These are phyloP conservation scores for Marchantia paleacea DNA, from an alignment of 225 moss, liverwort and hornwort genomes.

Conservation along the genomic window DNA sequence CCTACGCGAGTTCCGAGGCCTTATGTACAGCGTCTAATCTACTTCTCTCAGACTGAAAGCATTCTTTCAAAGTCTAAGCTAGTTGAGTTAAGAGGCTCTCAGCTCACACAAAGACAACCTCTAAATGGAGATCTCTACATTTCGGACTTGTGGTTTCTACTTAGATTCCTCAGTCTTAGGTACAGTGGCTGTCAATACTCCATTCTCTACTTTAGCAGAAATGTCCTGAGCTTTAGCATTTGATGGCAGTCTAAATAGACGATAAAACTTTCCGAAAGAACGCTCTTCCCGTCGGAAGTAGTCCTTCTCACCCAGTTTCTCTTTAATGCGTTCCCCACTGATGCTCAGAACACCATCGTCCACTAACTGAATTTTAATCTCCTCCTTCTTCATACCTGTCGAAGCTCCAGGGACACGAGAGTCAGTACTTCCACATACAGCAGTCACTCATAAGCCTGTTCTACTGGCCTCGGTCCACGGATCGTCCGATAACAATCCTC, in stretches of 20 bases:
- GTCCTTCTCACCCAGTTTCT: constrained; percentile 2
- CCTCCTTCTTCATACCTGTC: constrained; percentile 29
- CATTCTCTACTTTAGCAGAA: constrained; percentile 43
- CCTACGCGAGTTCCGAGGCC: too few species aligned
- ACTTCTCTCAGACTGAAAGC: too few species aligned
- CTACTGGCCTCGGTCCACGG: too few species aligned
- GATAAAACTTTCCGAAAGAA: constrained; percentile 10
- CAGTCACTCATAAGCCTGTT: too few species aligned
- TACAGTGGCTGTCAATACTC: constrained; percentile 44
- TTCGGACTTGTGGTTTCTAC: background rate
- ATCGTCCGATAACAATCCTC: too few species aligned
- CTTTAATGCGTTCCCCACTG: constrained; percentile 18
- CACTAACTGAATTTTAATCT: constrained; percentile 19
- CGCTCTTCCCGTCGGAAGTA: constrained; percentile 14
- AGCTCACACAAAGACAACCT: too few species aligned
- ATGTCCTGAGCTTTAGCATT: constrained; percentile 46
- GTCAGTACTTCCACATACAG: too few species aligned
- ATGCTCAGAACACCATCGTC: constrained; percentile 19
- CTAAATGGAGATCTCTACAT: constrained; percentile 14
- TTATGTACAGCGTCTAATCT: too few species aligned
- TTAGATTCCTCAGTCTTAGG: constrained; percentile 24
- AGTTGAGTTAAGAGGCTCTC: too few species aligned
- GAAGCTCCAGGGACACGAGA: too few species aligned
- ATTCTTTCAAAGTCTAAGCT: too few species aligned
- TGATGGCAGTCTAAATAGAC: constrained; percentile 47